These are phyloP conservation scores for Calonectria pseudoreteaudii DNA, from an alignment of 2,329 filamentous ascomycete species.

Conservation along the genomic window DNA sequence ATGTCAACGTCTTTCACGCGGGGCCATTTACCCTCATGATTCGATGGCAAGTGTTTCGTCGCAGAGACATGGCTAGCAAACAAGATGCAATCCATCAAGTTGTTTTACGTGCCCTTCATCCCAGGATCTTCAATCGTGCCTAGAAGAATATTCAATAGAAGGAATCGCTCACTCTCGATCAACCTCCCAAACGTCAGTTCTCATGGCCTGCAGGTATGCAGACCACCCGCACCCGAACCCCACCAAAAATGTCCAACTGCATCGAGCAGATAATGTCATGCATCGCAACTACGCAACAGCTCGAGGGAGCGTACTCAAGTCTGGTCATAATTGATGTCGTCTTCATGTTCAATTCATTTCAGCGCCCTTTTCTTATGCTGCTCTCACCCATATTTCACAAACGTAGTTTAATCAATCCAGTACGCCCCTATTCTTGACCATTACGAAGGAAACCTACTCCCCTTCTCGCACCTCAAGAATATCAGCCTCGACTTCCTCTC, in stretches of 20 bases:
- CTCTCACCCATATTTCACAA: constrained; percentile 2
- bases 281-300: background rate
- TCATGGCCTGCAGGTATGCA: constrained; percentile 16
- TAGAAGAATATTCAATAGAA: background rate
- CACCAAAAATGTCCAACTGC: constrained; percentile 8
- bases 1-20: background rate
- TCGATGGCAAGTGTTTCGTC: background rate
- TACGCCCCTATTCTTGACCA: constrained; percentile 16
- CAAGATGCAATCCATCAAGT: background rate
- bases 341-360: constrained; percentile 3
- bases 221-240: constrained; percentile 24
- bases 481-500: constrained; percentile 47
- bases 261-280: constrained; percentile 7
- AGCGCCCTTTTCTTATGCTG: constrained; percentile 10
- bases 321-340: background rate
- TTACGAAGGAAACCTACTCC: constrained; percentile 35
- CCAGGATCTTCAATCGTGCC: background rate
- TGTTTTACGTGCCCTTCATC: background rate
- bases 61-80: background rate
- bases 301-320: no score
- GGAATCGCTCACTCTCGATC: background rate
- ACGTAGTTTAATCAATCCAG: constrained; percentile 6
- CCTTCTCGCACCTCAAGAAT: constrained; percentile 52
- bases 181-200: background rate
- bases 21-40: background rate